Conservation (phyloP, 1,284 basidiomycete species). For the Microbotryum violaceum region DNA sequence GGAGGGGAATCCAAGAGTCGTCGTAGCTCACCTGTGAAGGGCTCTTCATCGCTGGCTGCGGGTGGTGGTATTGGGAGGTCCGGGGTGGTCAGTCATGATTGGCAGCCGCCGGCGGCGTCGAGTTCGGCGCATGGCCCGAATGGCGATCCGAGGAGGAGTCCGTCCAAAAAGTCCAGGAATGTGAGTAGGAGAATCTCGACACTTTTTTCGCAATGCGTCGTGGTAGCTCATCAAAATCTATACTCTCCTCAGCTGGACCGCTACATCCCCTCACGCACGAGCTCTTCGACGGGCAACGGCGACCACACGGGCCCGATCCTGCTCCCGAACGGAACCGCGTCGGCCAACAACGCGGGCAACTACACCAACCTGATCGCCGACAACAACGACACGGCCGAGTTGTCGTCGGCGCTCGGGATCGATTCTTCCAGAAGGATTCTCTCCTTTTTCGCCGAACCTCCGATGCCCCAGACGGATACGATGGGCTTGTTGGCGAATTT, state of each 20-base stretch:
- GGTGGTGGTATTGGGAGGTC: slow-evolving; percentile 23
- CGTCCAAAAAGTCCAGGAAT: slow-evolving; percentile 23
- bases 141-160: slow-evolving; percentile 20
- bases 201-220: no score
- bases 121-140: not conserved
- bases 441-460: slow-evolving; percentile 44
- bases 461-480: slow-evolving; percentile 37
- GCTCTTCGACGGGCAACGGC: slow-evolving; percentile 10
- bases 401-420: slow-evolving; percentile 36
- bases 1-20: not conserved
- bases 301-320: slow-evolving; percentile 33
- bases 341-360: slow-evolving; percentile 1
- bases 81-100: slow-evolving; percentile 23
- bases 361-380: slow-evolving; percentile 1
- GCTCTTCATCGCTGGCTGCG: not conserved
- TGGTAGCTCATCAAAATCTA: not conserved
- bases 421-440: slow-evolving; percentile 43
- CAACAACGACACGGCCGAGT: slow-evolving; percentile 32
- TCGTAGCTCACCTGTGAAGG: no score
- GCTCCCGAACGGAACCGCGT: slow-evolving; percentile 8
- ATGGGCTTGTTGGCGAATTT: slow-evolving; percentile 37
- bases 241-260: slow-evolving; percentile 23
- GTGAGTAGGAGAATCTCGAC: slow-evolving; percentile 6
- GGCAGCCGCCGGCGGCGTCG: slow-evolving; percentile 5
- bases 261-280: slow-evolving; percentile 28